Evolutionary conservation across 768 basidiomycete genomes (phyloP), one percentile per base, ranked within the genome.

Genomic region (Agrocybe chaxingu): DNA sequence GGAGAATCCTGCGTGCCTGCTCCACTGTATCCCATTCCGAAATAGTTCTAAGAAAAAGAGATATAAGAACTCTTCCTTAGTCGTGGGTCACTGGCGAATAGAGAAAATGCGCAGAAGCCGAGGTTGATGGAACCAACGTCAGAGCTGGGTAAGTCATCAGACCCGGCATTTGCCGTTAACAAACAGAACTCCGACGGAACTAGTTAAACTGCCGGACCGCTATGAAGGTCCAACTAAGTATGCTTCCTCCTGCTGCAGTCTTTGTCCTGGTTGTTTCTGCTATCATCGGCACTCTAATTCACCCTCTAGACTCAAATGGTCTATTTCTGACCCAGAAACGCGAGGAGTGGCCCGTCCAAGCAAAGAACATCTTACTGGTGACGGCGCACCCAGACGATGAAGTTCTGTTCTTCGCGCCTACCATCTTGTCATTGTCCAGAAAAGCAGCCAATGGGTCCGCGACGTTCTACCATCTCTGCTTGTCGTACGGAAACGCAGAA

Each of bases 311-410:
- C 19, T 65, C 66, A 0, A 62, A 68, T 42, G 59, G 57, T 43
- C 54, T 42, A 11, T 65, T 60, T 29, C 59, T 56, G 11, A 51
- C 63, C 56, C 57, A 56, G 42, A 57, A 55, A 39, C 45, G 47
- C 47, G 38, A 43, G 41, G 45, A 59, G 35, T 31, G 34, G 13
- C 48, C 46, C 31, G 43, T 53, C 32, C 32, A 57, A 42, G 64
- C 64, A 30, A 62, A 63, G 40, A 66, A 66, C 34, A 63, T 89
- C 32, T 72, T 93, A 34, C 65, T 97, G 3, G 66, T 98, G 40
- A 96, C 94, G 0, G 92, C 94, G 24, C 94, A 98, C 63, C 94
- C 94, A 2, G 94, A 97, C 63, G 94, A 98, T 64, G 94, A 97
- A 70, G 85, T 84, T 64, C 80, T 95, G 77, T 98, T 98, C 76